Evolutionary conservation across 192 early-diverging fungal genomes (phyloP), one percentile per base, ranked within the genome.

Genomic region (Rhizoclosmatium globosum): DNA sequence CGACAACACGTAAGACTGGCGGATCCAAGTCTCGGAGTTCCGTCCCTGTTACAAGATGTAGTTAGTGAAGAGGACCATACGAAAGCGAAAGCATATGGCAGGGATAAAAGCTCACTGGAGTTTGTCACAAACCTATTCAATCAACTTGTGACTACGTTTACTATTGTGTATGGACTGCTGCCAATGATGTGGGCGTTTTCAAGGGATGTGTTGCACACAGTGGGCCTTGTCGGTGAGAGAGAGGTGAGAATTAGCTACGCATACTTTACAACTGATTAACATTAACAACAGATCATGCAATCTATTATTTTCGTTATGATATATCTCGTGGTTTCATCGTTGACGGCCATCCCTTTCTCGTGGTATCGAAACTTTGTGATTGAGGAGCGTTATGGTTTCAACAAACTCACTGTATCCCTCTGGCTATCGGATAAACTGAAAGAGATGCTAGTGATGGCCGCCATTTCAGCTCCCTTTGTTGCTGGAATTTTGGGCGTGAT

Each of bases 291-390:
- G 94, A 96, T 97, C 71, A 82, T 88, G 1, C 95, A 94, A 79
- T 96, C 95, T 31, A 81, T 97, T 48, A 83, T 93, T 47, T 98
- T 96, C 69, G 89, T 93, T 47, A 60, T 90, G 4, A 64, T 90
- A 11, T 87, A 91, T 43, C 84, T 87, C 15, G 45, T 91, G 0
- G 69, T 92, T 9, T 87, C 91, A 1, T 91, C 92, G 0, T 69
- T 94, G 6, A 79, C 95, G 4, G 87, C 87, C 15, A 79, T 97
- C 61, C 97, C 97, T 4, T 92, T 95, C 65, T 87, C 89, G 31
- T 77, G 97, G 39, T 99, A 97, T 82, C 88, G 88, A 62, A 97
- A 94, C 0, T 99, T 99, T 92, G 95, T 99, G 11, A 92, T 99
- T 75, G 97, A 99, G 86, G 90, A 93, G 80, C 85, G 89, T 41